A percentile compares a stretch with the other conserved stretches of the same genome.
phyloP scores from a whole-genome alignment of 805 yeast genomes.

The Kregervanrija fluxuum region DNA sequence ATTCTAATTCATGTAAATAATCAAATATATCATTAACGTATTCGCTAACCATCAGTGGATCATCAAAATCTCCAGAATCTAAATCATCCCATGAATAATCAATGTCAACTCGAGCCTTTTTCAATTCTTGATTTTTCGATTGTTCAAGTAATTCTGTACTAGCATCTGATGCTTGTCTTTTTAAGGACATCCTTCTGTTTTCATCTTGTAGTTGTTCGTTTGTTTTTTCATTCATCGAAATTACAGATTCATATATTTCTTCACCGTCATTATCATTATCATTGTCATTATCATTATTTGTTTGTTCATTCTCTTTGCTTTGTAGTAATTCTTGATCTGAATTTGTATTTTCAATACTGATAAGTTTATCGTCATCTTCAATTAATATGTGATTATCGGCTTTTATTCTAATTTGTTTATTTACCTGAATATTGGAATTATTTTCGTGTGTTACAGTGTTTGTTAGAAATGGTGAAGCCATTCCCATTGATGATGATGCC shows the following conservation, averaged over 20 bases:
- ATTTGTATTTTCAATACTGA: slow-evolving; percentile 2
- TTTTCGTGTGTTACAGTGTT: slow-evolving; percentile 13
- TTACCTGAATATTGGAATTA: slow-evolving; percentile 1
- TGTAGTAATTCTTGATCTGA: neutral
- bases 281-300: neutral
- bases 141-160: slow-evolving; percentile 32
- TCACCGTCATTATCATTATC: neutral
- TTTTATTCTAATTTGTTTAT: slow-evolving; percentile 15
- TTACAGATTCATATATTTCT: slow-evolving; percentile 2
- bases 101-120: slow-evolving; percentile 26
- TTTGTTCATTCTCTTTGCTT: neutral
- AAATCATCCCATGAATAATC: slow-evolving; percentile 60
- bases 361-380: neutral
- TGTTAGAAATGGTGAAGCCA: slow-evolving; percentile 25
- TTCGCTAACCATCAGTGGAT: slow-evolving; percentile 86
- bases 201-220: slow-evolving; percentile 24
- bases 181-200: slow-evolving; percentile 29
- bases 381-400: slow-evolving; percentile 11
- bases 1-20: slow-evolving; percentile 66
- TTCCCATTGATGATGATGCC: slow-evolving; percentile 28
- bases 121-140: slow-evolving; percentile 22
- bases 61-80: slow-evolving; percentile 63
- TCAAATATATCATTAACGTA: slow-evolving; percentile 83
- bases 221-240: slow-evolving; percentile 17
- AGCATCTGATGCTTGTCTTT: slow-evolving; percentile 51